Percentiles rank a stretch among this genome's conserved stretches.
Conservation (phyloP, 768 basidiomycete species). For the Podaxis sp. region DNA sequence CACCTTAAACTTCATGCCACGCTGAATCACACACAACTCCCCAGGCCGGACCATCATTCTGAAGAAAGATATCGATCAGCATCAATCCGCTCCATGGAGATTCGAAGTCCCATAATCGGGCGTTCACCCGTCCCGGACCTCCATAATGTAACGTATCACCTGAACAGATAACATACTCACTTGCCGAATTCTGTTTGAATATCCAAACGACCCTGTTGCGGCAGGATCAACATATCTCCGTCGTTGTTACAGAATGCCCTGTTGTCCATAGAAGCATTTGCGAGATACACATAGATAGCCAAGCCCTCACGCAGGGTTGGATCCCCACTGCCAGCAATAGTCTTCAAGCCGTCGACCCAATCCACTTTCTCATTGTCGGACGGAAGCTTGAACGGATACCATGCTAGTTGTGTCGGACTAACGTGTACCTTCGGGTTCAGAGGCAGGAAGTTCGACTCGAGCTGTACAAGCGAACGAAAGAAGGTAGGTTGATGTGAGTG, state of each 20-base stretch:
- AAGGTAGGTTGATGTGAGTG: not conserved
- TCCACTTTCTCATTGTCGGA: constrained; percentile 35
- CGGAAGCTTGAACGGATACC: constrained; percentile 59
- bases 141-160: not conserved
- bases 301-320: constrained; percentile 61
- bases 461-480: constrained; percentile 25
- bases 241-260: constrained; percentile 60
- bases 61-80: constrained; percentile 1
- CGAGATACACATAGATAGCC: constrained; percentile 59
- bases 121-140: too few relatives aligned
- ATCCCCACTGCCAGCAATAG: constrained; percentile 58
- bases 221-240: constrained; percentile 64
- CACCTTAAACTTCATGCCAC: constrained; percentile 66
- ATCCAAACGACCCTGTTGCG: constrained; percentile 60
- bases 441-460: constrained; percentile 60
- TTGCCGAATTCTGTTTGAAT: constrained; percentile 68
- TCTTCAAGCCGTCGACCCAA: constrained; percentile 59
- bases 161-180: constrained; percentile 28
- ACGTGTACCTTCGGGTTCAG: constrained; percentile 56
- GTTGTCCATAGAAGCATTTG: constrained; percentile 56
- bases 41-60: constrained; percentile 63
- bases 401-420: constrained; percentile 62
- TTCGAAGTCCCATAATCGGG: not conserved
- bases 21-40: constrained; percentile 60
- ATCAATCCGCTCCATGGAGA: not conserved